Base-by-base conservation (phyloP, 202 grass and related monocot genomes). In the Bolboschoenoplectus hybrid region DNA sequence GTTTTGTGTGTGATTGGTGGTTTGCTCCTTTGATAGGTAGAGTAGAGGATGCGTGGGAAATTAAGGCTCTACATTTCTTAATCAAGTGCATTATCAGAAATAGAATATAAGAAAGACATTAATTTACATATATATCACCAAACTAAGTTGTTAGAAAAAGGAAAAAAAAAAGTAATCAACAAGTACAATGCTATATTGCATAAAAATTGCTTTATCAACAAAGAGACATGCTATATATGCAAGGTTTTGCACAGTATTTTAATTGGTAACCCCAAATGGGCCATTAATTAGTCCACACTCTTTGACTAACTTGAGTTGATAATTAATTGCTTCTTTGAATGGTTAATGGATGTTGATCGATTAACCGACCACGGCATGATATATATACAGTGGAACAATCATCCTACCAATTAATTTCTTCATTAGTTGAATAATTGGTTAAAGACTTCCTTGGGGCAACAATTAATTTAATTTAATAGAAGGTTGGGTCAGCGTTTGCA, bases 321-420 rank as follows among this genome's bases (percentile, higher is more conserved):
- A 78, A 78, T 58, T 78, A 78, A 78, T 78, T 78, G 74, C 40
- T 57, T 78, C 51, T 55, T 78, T 57, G 20, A 78, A 78, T 78
- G 74, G 74, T 78, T 78, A 78, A 78, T 57, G 11, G 74, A 78
- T 78, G 74, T 78, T 78, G 74, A 78, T 78, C 40, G 74, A 32
- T 57, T 78, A 78, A 78, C 74, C 74, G 14, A 78, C 74, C 32
- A n/a, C 0, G 0, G 19, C 51, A 78, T 78, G 4, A 76, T 76
- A 26, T 26, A 26, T 26, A 26, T 26, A 26, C 26, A 55, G 73
- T 38, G 73, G 73, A 36, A 36, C 11, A 76, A 13, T 35, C 20
- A 55, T 52, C 49, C 49, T 76, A 41, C 26, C 26, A 26, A 10
- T 52, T 60, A 14, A 60, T 78, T 38, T 58, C 2, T 57, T 39